Base-by-base conservation (phyloP, 2,329 filamentous ascomycete species). In the Alternaria tenuissima region DNA sequence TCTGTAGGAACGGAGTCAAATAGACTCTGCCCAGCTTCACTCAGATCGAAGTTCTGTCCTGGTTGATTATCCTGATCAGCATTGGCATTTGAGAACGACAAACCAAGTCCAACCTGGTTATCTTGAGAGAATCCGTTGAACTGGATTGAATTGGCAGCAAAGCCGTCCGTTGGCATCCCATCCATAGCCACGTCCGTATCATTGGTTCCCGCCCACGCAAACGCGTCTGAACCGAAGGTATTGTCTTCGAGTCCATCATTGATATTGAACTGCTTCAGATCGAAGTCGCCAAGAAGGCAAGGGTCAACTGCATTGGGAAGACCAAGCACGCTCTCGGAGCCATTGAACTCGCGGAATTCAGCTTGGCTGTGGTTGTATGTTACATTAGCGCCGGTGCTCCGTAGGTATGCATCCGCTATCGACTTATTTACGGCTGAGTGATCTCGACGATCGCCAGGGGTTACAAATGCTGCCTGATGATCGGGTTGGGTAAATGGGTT, bases 311-410 rank as follows among this genome's bases (percentile, higher is more conserved):
- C n/a, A 47, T 39, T 48, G 39, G 56, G 51, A 26, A 63, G 52
- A 43, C 61, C 52, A 36, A 62, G 43, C 22, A 56, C 41, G 52
- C 52, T 62, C n/a, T 32, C 47, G 52, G 42, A 56, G 44, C 32
- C 42, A n/a, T 38, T 57, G 11, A 38, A 20, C 22, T 56, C 46
- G 22, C 48, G 62, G 44, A 55, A 57, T 39, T 53, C 52, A 32
- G 46, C 47, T 48, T 55, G 54, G 22, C 30, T 61, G 30, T 46
- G 41, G n/a, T 38, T 57, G 42, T 44, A 44, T 47, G 32, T 16
- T 11, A 22, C n/a, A 36, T 36, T 28, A 32, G 54, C 53, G 18
- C 14, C 52, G 49, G 34, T 41, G 16, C 51, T 26, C 51, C 26
- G 52, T 24, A 57, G 59, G 28, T 49, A 46, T 22, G 61, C 11